Percentiles rank a stretch among this genome's conserved stretches.
phyloP scores from a whole-genome alignment of 228 moss, liverwort and hornwort genomes.

The Sphagnum magellanicum region DNA sequence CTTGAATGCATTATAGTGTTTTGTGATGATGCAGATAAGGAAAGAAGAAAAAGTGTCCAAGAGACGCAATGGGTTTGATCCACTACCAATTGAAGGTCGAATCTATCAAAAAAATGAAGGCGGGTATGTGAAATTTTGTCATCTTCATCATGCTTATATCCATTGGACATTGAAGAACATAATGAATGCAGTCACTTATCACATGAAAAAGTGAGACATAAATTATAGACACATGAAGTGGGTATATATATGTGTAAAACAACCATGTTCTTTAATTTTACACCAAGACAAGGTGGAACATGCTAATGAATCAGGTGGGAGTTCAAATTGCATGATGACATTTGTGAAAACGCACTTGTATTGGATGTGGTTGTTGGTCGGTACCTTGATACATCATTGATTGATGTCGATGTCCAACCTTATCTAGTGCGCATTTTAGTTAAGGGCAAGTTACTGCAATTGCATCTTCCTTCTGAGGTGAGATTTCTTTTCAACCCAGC shows the following conservation, averaged over 20 bases:
- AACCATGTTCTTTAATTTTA: background rate
- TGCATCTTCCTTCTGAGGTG: conserved; percentile 80
- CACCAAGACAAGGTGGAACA: background rate
- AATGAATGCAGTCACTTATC: background rate
- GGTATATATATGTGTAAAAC: too few relatives aligned
- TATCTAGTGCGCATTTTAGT: conserved; percentile 56
- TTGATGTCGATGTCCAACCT: conserved; percentile 83
- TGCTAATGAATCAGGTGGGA: conserved; percentile 41
- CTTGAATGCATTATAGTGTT: background rate
- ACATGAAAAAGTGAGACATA: background rate
- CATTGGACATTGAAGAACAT: background rate
- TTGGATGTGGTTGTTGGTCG: conserved; percentile 59
- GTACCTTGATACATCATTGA: conserved; percentile 78
- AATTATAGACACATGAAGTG: too few relatives aligned
- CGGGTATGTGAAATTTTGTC: conserved; percentile 31
- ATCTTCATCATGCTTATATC: background rate
- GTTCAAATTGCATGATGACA: conserved; percentile 56
- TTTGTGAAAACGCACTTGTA: conserved; percentile 48
- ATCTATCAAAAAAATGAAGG: conserved; percentile 88
- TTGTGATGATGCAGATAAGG: background rate
- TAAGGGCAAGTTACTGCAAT: conserved; percentile 86
- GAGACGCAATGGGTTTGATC: conserved; percentile 71
- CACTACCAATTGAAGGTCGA: conserved; percentile 58
- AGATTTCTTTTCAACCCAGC: background rate
- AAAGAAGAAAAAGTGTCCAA: conserved; percentile 9